Conservation (phyloP, 2,329 filamentous ascomycete species). For the Leptographium radiaticola region DNA sequence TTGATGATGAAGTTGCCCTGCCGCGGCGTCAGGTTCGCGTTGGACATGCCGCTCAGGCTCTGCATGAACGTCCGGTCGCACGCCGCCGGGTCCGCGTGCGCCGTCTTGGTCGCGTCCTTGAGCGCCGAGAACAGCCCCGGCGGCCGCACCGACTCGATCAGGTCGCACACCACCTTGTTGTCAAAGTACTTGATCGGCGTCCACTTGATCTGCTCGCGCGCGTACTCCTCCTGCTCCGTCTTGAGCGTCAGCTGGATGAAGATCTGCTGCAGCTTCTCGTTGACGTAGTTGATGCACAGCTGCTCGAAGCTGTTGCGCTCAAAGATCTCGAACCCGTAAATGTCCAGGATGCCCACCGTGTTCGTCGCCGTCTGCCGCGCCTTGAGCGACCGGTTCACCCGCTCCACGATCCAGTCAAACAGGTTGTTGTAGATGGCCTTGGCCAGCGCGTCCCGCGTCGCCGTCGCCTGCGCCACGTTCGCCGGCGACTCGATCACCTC, state of each 20-base stretch:
- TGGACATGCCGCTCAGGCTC: conserved; percentile 78
- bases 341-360: conserved; percentile 93
- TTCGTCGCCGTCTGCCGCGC: conserved; percentile 64
- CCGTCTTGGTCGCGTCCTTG: conserved; percentile 97
- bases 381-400: conserved; percentile 78
- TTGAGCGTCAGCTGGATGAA: conserved; percentile 97
- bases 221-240: conserved; percentile 95
- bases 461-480: conserved; percentile 72
- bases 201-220: conserved; percentile 92
- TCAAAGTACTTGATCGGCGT: conserved; percentile 99
- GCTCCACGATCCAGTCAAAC: conserved; percentile 95
- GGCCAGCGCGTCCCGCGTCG: conserved; percentile 80
- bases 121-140: conserved; percentile 88
- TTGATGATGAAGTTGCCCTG: conserved; percentile 98
- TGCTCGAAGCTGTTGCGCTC: conserved; percentile 99
- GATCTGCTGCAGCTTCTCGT: conserved; percentile 97
- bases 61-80: conserved; percentile 95
- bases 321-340: conserved; percentile 98
- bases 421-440: conserved; percentile 97
- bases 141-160: conserved; percentile 86
- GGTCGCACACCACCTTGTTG: conserved; percentile 95
- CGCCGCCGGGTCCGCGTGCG: conserved; percentile 85
- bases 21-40: conserved; percentile 79
- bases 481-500: conserved; percentile 63
- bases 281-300: conserved; percentile 98